These are phyloP conservation scores for Kwoniella dejecticola DNA, from an alignment of 768 basidiomycete genomes.

Conservation along the genomic window DNA sequence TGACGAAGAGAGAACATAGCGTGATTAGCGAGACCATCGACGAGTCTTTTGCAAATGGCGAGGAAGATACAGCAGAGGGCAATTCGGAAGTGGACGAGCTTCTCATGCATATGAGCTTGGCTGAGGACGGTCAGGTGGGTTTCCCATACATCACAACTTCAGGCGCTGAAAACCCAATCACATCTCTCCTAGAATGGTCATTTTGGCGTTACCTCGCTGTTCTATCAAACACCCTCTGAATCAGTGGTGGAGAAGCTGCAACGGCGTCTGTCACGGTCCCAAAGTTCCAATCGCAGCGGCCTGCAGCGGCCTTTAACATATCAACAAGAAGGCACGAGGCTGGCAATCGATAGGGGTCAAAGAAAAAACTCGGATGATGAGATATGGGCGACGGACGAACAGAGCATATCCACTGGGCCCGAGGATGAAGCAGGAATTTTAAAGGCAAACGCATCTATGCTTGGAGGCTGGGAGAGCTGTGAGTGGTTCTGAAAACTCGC, in stretches of 20 bases:
- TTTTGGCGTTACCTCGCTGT: constrained; percentile 28
- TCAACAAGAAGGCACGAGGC: no score
- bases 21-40: constrained; percentile 1
- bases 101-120: constrained; percentile 31
- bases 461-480: constrained; percentile 29
- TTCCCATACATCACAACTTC: not conserved
- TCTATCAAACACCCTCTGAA: constrained; percentile 29
- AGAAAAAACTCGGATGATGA: constrained; percentile 11
- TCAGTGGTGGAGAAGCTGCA: constrained; percentile 23
- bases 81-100: constrained; percentile 25
- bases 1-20: no score
- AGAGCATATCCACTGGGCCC: not conserved
- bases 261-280: constrained; percentile 15
- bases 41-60: not conserved
- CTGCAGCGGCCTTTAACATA: constrained; percentile 2
- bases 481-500: not conserved
- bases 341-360: no score
- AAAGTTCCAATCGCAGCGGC: not conserved
- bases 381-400: constrained; percentile 24
- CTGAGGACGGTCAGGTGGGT: constrained; percentile 28
- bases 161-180: not conserved
- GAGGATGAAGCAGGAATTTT: constrained; percentile 22
- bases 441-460: constrained; percentile 23
- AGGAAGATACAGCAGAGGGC: not conserved
- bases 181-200: constrained; percentile 23